Percentiles rank a stretch among this genome's conserved stretches.
phyloP scores from a whole-genome alignment of 1,139 yeast genomes.

The Debaryomyces psychrophilus region DNA sequence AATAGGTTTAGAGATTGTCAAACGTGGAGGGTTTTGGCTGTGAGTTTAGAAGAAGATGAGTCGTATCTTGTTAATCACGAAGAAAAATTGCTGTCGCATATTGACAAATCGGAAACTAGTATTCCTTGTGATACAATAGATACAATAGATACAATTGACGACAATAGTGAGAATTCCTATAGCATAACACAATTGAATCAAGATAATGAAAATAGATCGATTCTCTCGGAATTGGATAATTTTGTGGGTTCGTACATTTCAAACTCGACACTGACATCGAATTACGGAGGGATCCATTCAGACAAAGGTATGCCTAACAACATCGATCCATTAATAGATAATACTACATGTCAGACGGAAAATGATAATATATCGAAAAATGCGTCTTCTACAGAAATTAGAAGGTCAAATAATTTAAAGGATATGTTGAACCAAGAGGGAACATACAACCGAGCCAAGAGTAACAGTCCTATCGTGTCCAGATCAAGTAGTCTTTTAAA shows the following conservation, averaged over 20 bases:
- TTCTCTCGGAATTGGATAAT: conserved; percentile 46
- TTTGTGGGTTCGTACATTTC: conserved; percentile 50
- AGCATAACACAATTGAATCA: neutral
- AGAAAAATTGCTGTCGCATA: neutral
- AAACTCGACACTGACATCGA: conserved; percentile 47
- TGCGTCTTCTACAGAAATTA: conserved; percentile 11
- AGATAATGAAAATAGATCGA: conserved; percentile 29
- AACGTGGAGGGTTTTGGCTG: conserved; percentile 68
- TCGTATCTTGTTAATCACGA: neutral
- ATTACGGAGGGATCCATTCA: conserved; percentile 32
- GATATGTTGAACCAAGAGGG: conserved; percentile 30
- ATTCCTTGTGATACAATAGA: neutral
- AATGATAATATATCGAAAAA: conserved; percentile 3
- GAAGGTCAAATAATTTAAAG: conserved; percentile 26
- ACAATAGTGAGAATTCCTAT: conserved; percentile 1
- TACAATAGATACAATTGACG: neutral
- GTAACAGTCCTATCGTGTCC: conserved; percentile 21
- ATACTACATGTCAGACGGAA: conserved; percentile 7
- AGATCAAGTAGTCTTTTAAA: conserved; percentile 18
- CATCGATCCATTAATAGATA: conserved; percentile 1
- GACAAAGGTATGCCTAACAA: neutral
- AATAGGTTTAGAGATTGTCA: conserved; percentile 62
- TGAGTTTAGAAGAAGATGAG: conserved; percentile 47
- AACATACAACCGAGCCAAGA: conserved; percentile 24
- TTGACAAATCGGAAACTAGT: neutral